These are phyloP conservation scores for Geranium rotundifolium DNA, from an alignment of 345 rosid genomes.

Conservation along the genomic window DNA sequence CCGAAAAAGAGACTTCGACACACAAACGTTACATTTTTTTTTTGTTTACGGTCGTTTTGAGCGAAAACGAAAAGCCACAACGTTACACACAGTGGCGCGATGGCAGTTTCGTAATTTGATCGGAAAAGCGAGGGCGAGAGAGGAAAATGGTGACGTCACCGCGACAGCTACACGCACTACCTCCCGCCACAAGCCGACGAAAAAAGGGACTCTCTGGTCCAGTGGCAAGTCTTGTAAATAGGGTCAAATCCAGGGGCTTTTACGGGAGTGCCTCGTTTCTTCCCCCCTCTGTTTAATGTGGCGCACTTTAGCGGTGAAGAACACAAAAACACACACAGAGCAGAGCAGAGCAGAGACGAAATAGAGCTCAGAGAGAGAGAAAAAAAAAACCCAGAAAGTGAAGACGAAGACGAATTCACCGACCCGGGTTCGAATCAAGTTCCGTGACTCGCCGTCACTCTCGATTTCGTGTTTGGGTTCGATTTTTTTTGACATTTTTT, in stretches of 20 bases:
- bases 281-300: slow-evolving; percentile 8
- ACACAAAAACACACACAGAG: slow-evolving; percentile 2
- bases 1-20: no score
- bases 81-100: neutral
- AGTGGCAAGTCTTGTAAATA: slow-evolving; percentile 35
- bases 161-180: neutral
- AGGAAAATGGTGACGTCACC: neutral
- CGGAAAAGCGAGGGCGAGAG: neutral
- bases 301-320: slow-evolving; percentile 21
- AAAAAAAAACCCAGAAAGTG: no score
- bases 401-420: no score
- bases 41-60: no score
- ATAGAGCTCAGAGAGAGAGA: no score
- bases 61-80: no score
- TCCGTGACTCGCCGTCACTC: neutral
- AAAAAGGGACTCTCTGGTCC: neutral
- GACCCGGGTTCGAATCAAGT: no score
- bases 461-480: no score
- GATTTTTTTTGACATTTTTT: neutral
- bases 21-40: no score
- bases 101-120: neutral
- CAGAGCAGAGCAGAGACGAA: neutral
- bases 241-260: neutral
- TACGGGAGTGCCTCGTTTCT: neutral
- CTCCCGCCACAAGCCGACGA: neutral